Evolutionary conservation across 2,329 filamentous ascomycete species (phyloP), one percentile per base, ranked within the genome.

Genomic region (Aspergillus cejpii): DNA sequence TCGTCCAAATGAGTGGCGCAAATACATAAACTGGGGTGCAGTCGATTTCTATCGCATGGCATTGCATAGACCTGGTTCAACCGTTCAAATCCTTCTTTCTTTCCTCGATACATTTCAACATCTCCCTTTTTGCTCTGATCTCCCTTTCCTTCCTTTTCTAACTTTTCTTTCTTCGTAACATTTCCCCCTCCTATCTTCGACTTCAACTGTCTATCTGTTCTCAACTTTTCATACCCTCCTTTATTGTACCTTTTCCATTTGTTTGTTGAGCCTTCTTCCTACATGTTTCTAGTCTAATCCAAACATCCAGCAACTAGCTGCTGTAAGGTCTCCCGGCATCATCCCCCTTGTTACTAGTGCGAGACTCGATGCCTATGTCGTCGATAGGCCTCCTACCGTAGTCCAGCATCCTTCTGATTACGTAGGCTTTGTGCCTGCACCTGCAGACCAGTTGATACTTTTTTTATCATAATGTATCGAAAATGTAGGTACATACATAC

Each of bases 21-120:
- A 61, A 56, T 62, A 61, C 52, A 62, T 64, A 63, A 64, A 65
- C 64, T 52, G 62, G 59, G 57, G 57, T 62, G 58, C 60, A 54
- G 60, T 58, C 58, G 57, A 59, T 59, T 60, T 63, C 58, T 65
- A 58, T 64, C 56, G 57, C 62, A 64, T 62, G 62, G 62, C 61
- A 65, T 64, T 62, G 62, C 59, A 64, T 63, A 64, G 59, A 65
- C 58, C 55, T 60, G 59, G 56, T 58, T 17, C 14, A 19, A 31
- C 10, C n/a, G n/a, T 14, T 63, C 57, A 62, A 58, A 56, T 62
- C 51, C 62, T 60, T 62, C 45, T 49, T 56, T 49, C 49, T 49
- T 48, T 50, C 46, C 48, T 47, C 41, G 46, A 44, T 40, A 29
- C 8, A 43, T 27, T 19, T 27, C 39, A n/a, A n/a, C 31, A 24